phyloP scores from a whole-genome alignment of 2,329 filamentous ascomycete species.

The Ophiostoma piceae region DNA sequence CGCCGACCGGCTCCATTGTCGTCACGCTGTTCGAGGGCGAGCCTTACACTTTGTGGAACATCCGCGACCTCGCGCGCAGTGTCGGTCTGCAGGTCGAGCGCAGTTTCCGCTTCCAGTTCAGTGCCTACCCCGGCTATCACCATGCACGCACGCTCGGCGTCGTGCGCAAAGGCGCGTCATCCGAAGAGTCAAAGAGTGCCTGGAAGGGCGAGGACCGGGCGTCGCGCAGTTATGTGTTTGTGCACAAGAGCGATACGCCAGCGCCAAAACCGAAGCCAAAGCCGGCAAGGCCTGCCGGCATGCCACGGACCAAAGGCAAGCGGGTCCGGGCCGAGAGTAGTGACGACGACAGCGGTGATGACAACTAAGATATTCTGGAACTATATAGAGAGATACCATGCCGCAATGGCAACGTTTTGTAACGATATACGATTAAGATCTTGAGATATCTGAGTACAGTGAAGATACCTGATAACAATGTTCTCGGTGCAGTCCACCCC shows the following conservation, averaged over 20 bases:
- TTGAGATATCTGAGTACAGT: neutral
- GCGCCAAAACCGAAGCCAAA: constrained; percentile 18
- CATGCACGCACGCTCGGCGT: constrained; percentile 70
- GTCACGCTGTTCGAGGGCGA: constrained; percentile 89
- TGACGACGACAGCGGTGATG: constrained; percentile 21
- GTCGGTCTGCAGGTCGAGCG: constrained; percentile 62
- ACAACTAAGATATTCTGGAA: constrained; percentile 12
- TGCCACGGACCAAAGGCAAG: constrained; percentile 26
- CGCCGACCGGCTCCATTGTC: constrained; percentile 58
- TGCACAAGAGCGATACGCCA: constrained; percentile 53
- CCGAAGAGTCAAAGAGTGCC: constrained; percentile 30
- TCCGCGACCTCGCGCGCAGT: constrained; percentile 79
- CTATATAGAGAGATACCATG: constrained; percentile 20
- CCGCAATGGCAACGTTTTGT: constrained; percentile 12
- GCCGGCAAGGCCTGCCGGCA: constrained; percentile 30
- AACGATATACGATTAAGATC: too few relatives aligned
- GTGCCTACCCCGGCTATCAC: constrained; percentile 65
- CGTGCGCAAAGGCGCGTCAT: constrained; percentile 38
- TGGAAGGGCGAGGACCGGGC: constrained; percentile 51
- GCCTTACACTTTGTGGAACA: constrained; percentile 94
- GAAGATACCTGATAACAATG: too few relatives aligned
- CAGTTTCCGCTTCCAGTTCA: constrained; percentile 64
- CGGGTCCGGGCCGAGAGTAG: constrained; percentile 17
- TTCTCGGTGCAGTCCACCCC: neutral
- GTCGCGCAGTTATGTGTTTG: constrained; percentile 58